Percentiles rank a stretch among this genome's conserved stretches.
Evolutionary conservation across 257 asterid genomes (phyloP).

Genomic region (Solanum medicagineum): DNA sequence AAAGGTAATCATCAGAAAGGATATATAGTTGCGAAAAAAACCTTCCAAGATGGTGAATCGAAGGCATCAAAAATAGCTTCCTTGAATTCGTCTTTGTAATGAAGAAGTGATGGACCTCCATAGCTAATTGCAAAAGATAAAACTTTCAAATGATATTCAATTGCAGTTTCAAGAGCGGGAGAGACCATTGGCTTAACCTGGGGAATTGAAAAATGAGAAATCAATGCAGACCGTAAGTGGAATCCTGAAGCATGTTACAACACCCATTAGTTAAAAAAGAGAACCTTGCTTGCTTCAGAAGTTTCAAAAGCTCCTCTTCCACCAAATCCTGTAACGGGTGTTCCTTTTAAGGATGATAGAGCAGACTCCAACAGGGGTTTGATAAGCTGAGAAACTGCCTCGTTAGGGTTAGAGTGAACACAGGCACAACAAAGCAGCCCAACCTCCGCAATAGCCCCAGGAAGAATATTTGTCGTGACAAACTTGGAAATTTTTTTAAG

Average conservation of each 20-base stretch:
- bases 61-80: constrained; percentile 78
- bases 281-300: constrained; percentile 60
- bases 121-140: constrained; percentile 86
- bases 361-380: constrained; percentile 70
- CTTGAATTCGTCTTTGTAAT: constrained; percentile 62
- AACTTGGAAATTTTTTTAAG: constrained; percentile 81
- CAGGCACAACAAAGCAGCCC: constrained; percentile 98
- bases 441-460: constrained; percentile 98
- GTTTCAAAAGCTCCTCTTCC: constrained; percentile 36
- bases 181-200: constrained; percentile 69
- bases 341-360: constrained; percentile 58
- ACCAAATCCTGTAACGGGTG: constrained; percentile 79
- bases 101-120: constrained; percentile 82
- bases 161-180: constrained; percentile 84
- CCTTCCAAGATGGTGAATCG: constrained; percentile 99
- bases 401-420: constrained; percentile 84
- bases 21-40: constrained; percentile 17
- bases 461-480: constrained; percentile 84
- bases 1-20: background rate
- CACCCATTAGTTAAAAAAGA: constrained; percentile 13
- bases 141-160: constrained; percentile 87
- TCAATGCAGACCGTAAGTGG: constrained; percentile 6
- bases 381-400: constrained; percentile 71
- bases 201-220: constrained; percentile 12
- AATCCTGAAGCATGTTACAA: constrained; percentile 5